Evolutionary conservation across 2,329 filamentous ascomycete genomes (phyloP).

Genomic region (Apiospora aurea): DNA sequence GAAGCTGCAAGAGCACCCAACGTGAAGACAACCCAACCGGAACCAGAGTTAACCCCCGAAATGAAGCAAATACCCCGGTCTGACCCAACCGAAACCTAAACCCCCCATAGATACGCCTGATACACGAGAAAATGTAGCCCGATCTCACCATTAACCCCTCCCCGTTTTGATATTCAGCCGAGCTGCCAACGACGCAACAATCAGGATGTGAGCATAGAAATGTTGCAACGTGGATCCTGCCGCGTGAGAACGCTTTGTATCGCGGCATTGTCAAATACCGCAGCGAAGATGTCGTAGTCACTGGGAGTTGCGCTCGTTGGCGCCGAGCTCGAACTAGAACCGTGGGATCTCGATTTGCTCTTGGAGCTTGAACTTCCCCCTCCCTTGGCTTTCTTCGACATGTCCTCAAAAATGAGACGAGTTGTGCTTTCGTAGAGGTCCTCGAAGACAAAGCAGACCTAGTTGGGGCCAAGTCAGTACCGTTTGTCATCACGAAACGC

Average conservation of each 20-base stretch:
- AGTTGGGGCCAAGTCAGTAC: background rate
- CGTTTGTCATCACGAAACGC: background rate
- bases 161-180: background rate
- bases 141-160: background rate
- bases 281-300: slow-evolving; percentile 54
- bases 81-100: slow-evolving; percentile 8
- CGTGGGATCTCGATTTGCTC: slow-evolving; percentile 41
- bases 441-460: slow-evolving; percentile 69
- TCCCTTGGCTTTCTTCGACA: slow-evolving; percentile 57
- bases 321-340: slow-evolving; percentile 39
- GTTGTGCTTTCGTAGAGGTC: slow-evolving; percentile 61
- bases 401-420: slow-evolving; percentile 61
- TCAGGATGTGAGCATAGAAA: slow-evolving; percentile 57
- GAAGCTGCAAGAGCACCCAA: background rate
- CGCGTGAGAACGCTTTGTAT: slow-evolving; percentile 57
- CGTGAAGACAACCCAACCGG: slow-evolving; percentile 1
- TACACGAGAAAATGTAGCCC: background rate
- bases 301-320: slow-evolving; percentile 24
- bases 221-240: slow-evolving; percentile 61
- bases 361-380: slow-evolving; percentile 38
- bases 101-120: slow-evolving; percentile 10
- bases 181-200: background rate
- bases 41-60: background rate
- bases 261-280: slow-evolving; percentile 58
- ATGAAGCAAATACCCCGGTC: background rate